Evolutionary conservation across 768 basidiomycete species (phyloP).

Genomic region (Mrakia gelida): DNA sequence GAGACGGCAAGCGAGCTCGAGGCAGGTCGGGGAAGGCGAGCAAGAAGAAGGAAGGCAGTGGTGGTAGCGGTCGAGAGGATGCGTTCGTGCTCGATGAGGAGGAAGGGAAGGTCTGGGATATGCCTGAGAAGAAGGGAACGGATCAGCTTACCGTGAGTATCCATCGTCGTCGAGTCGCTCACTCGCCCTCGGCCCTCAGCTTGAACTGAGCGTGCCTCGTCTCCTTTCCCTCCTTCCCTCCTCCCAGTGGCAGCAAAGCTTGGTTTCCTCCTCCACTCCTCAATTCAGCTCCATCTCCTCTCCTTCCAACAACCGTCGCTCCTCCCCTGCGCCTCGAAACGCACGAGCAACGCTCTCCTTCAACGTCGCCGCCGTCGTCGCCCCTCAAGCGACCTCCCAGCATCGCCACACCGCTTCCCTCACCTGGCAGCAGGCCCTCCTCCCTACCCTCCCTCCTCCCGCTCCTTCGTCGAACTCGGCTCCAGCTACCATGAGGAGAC

Average conservation of each 20-base stretch:
- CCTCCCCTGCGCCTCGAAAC: neutral
- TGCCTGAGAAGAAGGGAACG: slow-evolving; percentile 19
- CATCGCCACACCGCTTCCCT: slow-evolving; percentile 18
- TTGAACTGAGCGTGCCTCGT: neutral
- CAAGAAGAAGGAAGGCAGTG: slow-evolving; percentile 9
- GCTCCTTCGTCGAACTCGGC: neutral
- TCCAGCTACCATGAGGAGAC: slow-evolving; percentile 1
- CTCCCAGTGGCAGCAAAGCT: slow-evolving; percentile 17
- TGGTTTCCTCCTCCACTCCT: slow-evolving; percentile 5
- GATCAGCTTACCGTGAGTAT: slow-evolving; percentile 9
- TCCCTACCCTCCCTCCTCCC: neutral
- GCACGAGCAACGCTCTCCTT: neutral
- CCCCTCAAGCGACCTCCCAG: neutral
- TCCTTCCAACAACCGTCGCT: neutral
- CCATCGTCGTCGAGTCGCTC: neutral
- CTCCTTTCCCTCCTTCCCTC: neutral
- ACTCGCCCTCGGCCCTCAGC: neutral
- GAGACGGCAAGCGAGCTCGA: slow-evolving; percentile 4
- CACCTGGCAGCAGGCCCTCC: slow-evolving; percentile 22
- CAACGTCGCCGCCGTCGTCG: neutral
- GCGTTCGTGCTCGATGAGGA: slow-evolving; percentile 18
- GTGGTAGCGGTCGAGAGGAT: neutral
- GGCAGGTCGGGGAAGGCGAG: neutral
- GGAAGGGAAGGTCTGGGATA: slow-evolving; percentile 28
- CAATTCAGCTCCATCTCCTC: slow-evolving; percentile 5